Conservation (phyloP, 129 eudicot species). For the Chrysanthemum makinoi region DNA sequence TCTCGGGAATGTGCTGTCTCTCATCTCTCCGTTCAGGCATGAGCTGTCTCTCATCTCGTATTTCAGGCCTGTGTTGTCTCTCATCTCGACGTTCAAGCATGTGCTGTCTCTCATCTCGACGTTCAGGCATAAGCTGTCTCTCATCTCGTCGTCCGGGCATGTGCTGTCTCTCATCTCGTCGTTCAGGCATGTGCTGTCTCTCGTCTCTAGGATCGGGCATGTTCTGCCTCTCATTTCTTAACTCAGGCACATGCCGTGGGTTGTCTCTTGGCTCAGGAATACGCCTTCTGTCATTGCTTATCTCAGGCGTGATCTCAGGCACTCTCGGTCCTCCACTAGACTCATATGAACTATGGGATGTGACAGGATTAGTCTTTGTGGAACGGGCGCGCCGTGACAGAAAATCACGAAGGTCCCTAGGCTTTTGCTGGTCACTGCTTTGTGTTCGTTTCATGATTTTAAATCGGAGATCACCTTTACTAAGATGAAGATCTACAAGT, state of each 20-base stretch:
- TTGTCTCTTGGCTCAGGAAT: constrained; percentile 21
- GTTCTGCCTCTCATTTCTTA: constrained; percentile 26
- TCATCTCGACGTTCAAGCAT: constrained; percentile 16
- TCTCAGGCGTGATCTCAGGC: constrained; percentile 28
- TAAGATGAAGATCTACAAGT: constrained; percentile 48
- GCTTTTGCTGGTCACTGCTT: constrained; percentile 39
- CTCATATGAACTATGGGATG: constrained; percentile 31
- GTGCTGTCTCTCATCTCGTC: constrained; percentile 23
- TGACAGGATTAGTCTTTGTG: constrained; percentile 34
- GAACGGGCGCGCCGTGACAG: constrained; percentile 63
- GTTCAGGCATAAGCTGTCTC: constrained; percentile 32
- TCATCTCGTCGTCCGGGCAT: constrained; percentile 33
- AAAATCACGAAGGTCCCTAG: constrained; percentile 65
- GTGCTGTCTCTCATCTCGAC: constrained; percentile 41
- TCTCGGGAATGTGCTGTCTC: constrained; percentile 32
- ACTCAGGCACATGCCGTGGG: constrained; percentile 26
- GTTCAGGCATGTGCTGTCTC: constrained; percentile 31
- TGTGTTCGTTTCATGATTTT: constrained; percentile 61
- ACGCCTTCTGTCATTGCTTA: constrained; percentile 30
- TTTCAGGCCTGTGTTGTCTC: constrained; percentile 32
- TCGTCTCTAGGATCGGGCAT: constrained; percentile 38
- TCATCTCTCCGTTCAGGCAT: constrained; percentile 33
- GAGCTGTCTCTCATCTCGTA: constrained; percentile 24
- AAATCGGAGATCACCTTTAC: constrained; percentile 72
- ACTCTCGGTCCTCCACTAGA: constrained; percentile 30